Evolutionary conservation across 257 asterid species (phyloP).

Genomic region (Linderniella brevidens): DNA sequence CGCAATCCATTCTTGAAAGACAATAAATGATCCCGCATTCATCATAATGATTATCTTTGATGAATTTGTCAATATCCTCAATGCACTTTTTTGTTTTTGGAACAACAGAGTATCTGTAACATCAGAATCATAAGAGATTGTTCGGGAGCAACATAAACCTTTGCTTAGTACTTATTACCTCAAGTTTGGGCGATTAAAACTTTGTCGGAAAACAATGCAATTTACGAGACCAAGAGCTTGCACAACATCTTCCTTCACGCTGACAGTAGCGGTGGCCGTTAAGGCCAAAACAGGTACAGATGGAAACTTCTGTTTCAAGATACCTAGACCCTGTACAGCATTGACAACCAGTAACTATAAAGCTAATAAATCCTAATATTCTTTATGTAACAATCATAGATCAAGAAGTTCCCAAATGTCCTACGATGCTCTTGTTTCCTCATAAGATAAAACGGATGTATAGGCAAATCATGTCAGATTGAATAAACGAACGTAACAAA

Average conservation of each 20-base stretch:
- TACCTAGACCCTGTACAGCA: constrained; percentile 69
- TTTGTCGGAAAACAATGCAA: constrained; percentile 85
- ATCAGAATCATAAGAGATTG: constrained; percentile 18
- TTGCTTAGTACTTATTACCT: constrained; percentile 33
- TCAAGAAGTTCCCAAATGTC: too few species aligned
- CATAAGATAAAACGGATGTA: too few species aligned
- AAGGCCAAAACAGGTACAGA: constrained; percentile 80
- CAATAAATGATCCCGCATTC: constrained; percentile 95
- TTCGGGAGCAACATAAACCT: constrained; percentile 7
- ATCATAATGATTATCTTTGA: constrained; percentile 64
- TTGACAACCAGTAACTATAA: constrained; percentile 14
- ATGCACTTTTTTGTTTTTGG: constrained; percentile 87
- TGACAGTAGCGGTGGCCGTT: constrained; percentile 92
- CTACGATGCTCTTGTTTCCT: too few species aligned
- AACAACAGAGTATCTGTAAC: constrained; percentile 78
- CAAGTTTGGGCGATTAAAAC: constrained; percentile 91
- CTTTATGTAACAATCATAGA: not conserved
- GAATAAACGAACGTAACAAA: not conserved
- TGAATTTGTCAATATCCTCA: constrained; percentile 70
- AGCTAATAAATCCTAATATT: not conserved
- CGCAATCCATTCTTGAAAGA: constrained; percentile 93
- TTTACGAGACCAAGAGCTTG: constrained; percentile 95
- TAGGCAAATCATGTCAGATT: too few species aligned
- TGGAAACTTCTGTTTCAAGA: constrained; percentile 86
- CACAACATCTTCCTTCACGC: constrained; percentile 98